Evolutionary conservation across 2,329 filamentous ascomycete species (phyloP).

Genomic region (Cladorrhinum sp.): DNA sequence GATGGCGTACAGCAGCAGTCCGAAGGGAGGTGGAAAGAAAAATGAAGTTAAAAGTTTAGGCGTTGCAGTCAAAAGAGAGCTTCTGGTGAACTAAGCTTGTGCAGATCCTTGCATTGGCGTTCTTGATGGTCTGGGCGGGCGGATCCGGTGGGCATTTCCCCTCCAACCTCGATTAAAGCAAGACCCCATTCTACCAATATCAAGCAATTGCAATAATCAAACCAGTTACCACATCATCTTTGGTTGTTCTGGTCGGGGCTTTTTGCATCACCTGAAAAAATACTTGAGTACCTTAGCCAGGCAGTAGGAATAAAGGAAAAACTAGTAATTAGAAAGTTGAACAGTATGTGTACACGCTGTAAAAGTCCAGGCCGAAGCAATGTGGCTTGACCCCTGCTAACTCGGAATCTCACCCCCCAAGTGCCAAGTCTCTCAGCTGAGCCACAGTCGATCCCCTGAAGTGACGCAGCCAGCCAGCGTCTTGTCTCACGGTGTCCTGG

Average conservation of each 20-base stretch:
- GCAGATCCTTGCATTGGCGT: constrained; percentile 26
- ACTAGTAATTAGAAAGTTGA: background rate
- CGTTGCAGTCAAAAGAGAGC: constrained; percentile 26
- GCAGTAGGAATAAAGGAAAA: too few relatives aligned
- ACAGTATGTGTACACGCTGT: background rate
- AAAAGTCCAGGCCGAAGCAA: background rate
- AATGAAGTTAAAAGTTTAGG: constrained; percentile 5
- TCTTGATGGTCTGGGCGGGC: background rate
- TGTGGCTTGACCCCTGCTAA: constrained; percentile 8
- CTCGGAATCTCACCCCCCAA: background rate
- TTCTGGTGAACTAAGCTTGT: constrained; percentile 13
- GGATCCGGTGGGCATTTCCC: background rate
- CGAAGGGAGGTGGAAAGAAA: constrained; percentile 3
- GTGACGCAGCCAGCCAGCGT: constrained; percentile 5
- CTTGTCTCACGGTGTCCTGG: background rate
- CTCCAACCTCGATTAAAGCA: constrained; percentile 12
- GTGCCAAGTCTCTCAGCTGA: background rate
- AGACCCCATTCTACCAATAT: constrained; percentile 2
- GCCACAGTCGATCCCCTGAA: background rate
- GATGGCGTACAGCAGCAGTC: background rate
- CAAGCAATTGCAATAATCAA: too few relatives aligned
- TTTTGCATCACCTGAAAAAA: too few relatives aligned
- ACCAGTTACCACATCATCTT: too few relatives aligned
- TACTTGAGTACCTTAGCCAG: too few relatives aligned
- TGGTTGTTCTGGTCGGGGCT: too few relatives aligned